Percentiles rank a stretch among this genome's conserved stretches.
These are phyloP conservation scores for Cytospora mali DNA, from an alignment of 2,329 filamentous ascomycete species.

Conservation along the genomic window DNA sequence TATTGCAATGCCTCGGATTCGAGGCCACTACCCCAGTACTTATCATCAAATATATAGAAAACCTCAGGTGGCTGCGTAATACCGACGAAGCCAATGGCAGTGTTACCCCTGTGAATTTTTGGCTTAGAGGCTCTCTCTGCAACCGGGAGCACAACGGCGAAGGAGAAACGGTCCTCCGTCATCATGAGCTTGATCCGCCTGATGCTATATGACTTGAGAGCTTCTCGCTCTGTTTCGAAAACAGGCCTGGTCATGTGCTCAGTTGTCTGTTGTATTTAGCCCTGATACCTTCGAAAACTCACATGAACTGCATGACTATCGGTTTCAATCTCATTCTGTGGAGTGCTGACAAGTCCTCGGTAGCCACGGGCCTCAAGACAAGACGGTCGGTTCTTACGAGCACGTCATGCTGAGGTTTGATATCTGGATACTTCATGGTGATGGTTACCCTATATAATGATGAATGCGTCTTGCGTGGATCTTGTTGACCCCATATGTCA, in stretches of 20 bases:
- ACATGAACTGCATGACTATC: conserved; percentile 17
- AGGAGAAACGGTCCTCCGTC: conserved; percentile 12
- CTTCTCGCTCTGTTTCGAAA: conserved; percentile 7
- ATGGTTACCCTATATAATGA: neutral
- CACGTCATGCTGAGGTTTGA: conserved; percentile 2
- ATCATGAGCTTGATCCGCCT: conserved; percentile 20
- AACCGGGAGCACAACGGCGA: conserved; percentile 9
- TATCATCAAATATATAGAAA: conserved; percentile 9
- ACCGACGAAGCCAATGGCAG: conserved; percentile 13
- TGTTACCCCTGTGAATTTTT: neutral
- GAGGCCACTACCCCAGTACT: conserved; percentile 6
- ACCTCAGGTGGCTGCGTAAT: conserved; percentile 14
- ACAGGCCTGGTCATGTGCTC: neutral
- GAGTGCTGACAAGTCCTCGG: conserved; percentile 9
- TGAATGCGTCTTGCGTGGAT: no score
- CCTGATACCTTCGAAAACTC: neutral
- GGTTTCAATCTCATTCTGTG: conserved; percentile 16
- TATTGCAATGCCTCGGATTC: conserved; percentile 7
- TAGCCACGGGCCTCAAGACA: conserved; percentile 5
- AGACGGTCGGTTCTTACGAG: conserved; percentile 4
- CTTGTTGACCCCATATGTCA: no score
- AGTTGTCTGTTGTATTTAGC: neutral
- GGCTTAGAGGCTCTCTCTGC: neutral
- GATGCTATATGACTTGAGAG: conserved; percentile 13
- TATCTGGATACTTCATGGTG: conserved; percentile 7